Evolutionary conservation across 768 basidiomycete genomes (phyloP), one percentile per base, ranked within the genome.

Genomic region (Amylocystis lapponica): DNA sequence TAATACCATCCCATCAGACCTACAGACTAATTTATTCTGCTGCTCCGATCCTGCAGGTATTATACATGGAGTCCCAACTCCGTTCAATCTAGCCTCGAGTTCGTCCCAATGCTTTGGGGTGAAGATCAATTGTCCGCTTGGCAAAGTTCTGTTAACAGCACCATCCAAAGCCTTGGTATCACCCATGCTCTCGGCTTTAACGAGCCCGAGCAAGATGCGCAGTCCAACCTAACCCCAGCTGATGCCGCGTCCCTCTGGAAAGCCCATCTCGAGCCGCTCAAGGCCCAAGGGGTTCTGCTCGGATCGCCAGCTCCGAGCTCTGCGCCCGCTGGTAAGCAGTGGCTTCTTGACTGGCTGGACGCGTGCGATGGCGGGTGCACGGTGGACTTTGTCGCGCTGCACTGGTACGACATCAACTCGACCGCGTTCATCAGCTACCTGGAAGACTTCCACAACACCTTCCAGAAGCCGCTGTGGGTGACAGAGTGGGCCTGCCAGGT

Each of bases 31-130:
- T 41, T 22, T 22, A 13, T 38, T 27, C 5, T n/a, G 16, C 21
- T 13, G 10, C 34, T 27, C 8, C 17, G 23, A 41, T 27, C 25
- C n/a, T 23, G 22, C 42, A 74, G 72, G 72, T 77, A 77, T 54
- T 77, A 78, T 51, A 70, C 74, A 2, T 77, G 76, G 75, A 65
- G 67, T 4, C 56, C 68, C 1, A 59, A 41, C 35, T 55, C 67
- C 5, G 41, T 57, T 19, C 46, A 59, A n/a, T 57, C 68, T 5
- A 49, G 60, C 48, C 61, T 78, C 19, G 76, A 78, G 49, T 79
- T 74, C 50, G 72, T 75, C 0, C 75, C 78, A 17, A 74, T 78
- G 73, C 66, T 79, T 5, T 78, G 77, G 76, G 76, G 77, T 14
- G 36, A 56, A 16, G 49, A 21, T 16, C 53, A 69, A 14, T 51